These are phyloP conservation scores for Phytopythium aichiense DNA, from an alignment of 352 stramenopile genomes.

Conservation along the genomic window DNA sequence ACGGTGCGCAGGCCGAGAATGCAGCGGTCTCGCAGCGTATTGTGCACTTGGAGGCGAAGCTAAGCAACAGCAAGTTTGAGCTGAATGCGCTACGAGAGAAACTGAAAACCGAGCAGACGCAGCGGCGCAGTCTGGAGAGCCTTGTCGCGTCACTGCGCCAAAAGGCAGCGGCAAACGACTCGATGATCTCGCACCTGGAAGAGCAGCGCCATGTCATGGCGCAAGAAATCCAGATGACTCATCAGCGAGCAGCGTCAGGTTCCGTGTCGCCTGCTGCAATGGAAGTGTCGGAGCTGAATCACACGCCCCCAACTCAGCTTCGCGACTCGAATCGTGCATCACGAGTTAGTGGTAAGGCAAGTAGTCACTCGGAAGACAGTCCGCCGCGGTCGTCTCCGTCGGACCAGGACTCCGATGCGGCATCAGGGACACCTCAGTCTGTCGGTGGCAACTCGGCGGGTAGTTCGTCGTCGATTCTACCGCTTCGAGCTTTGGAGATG, in stretches of 20 bases:
- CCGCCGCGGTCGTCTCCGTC: slow-evolving; percentile 10
- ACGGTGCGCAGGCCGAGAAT: slow-evolving; percentile 71
- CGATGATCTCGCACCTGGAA: slow-evolving; percentile 50
- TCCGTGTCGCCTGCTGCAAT: slow-evolving; percentile 36
- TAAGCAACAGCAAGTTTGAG: slow-evolving; percentile 69
- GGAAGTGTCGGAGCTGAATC: slow-evolving; percentile 62
- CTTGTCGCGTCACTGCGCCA: slow-evolving; percentile 61
- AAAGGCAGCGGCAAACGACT: slow-evolving; percentile 61
- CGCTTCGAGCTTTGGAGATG: slow-evolving; percentile 55
- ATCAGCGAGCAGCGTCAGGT: slow-evolving; percentile 27
- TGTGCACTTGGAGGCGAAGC: slow-evolving; percentile 68
- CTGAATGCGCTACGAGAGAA: slow-evolving; percentile 58
- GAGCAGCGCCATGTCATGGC: slow-evolving; percentile 76
- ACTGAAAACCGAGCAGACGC: slow-evolving; percentile 40
- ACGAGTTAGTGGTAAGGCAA: neutral
- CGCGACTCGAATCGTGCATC: slow-evolving; percentile 2
- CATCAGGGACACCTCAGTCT: slow-evolving; percentile 21
- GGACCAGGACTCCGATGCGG: slow-evolving; percentile 20
- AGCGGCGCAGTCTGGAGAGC: slow-evolving; percentile 59
- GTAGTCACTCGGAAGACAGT: slow-evolving; percentile 3
- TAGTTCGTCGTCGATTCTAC: slow-evolving; percentile 49
- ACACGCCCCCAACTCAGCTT: slow-evolving; percentile 22
- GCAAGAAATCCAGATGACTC: slow-evolving; percentile 60
- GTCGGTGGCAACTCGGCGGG: slow-evolving; percentile 13
- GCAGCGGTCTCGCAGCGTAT: slow-evolving; percentile 72